Evolutionary conservation across 1,284 basidiomycete species (phyloP), one percentile per base, ranked within the genome.

Genomic region (Mycena sp.): DNA sequence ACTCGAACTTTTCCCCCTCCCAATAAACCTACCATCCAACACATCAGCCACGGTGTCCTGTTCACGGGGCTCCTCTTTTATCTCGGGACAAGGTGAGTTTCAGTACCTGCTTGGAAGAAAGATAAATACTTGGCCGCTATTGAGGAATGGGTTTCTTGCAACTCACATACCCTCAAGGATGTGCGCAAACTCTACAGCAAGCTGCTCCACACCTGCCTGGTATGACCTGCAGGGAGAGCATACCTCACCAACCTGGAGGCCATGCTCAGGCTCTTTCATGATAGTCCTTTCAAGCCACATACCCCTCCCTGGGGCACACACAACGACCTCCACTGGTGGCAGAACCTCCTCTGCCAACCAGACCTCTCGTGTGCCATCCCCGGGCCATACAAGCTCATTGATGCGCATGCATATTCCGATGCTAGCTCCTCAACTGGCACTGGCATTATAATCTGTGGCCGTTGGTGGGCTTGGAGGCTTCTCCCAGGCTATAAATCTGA

Each of bases 381-480:
- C 4, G 57, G 46, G 1, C 48, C 57, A 10, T 58, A 38, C 21
- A 12, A 40, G 9, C 30, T 57, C 57, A 5, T 65, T 7, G 73
- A 81, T 55, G 11, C 68, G 21, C n/a, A 46, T 0, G 79, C 78
- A 1, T 84, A 69, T 71, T 83, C 79, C 0, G 80, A 83, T 69
- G 81, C 81, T 4, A 83, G 81, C 73, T 78, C 77, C 1, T 67
- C 68, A 1, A 61, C 72, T 17, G 81, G 80, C 4, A 71, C 83
- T 66, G 73, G 73, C 37, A 71, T 84, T 67, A 43, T 73, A 70
- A 69, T 83, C 69, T 28, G 69, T 19, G 44, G 63, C 61, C 65
- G 41, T 32, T 82, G 74, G 81, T 68, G 72, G 45, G 76, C 76
- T 30, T 80, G 77, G 77, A 32, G 67, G 2, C 73, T 81, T 41